Conservation (phyloP, 2,329 filamentous ascomycete species). For the Lanzia echinophila region DNA sequence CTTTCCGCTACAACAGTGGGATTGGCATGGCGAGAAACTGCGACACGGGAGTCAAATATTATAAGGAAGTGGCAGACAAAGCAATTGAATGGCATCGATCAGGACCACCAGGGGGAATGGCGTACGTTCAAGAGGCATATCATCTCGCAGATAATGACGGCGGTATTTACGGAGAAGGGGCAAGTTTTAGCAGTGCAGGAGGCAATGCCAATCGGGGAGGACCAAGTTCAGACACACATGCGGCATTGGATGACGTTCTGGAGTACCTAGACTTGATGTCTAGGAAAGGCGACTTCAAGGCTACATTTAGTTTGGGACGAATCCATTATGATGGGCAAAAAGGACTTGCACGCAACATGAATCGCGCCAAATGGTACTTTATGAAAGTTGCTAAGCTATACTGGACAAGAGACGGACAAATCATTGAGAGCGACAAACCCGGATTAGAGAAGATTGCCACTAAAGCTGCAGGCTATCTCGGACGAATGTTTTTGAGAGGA, state of each 20-base stretch:
- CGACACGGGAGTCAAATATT: constrained; percentile 77
- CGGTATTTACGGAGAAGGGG: constrained; percentile 91
- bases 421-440: constrained; percentile 47
- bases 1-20: constrained; percentile 76
- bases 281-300: constrained; percentile 65
- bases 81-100: constrained; percentile 81
- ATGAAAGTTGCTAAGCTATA: constrained; percentile 59
- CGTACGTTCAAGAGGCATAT: constrained; percentile 70
- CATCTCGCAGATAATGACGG: constrained; percentile 85
- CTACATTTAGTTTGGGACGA: constrained; percentile 61
- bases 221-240: constrained; percentile 72
- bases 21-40: constrained; percentile 83
- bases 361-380: constrained; percentile 61
- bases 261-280: constrained; percentile 76
- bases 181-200: constrained; percentile 82
- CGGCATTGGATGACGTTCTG: constrained; percentile 85
- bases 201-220: constrained; percentile 69
- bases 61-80: constrained; percentile 90
- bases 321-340: constrained; percentile 64
- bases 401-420: constrained; percentile 59
- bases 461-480: constrained; percentile 65
- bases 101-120: constrained; percentile 81
- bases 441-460: constrained; percentile 58
- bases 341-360: constrained; percentile 53
- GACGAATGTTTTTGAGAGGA: constrained; percentile 64